Conservation (phyloP, 2,329 filamentous ascomycete species). For the Fusarium palustre region DNA sequence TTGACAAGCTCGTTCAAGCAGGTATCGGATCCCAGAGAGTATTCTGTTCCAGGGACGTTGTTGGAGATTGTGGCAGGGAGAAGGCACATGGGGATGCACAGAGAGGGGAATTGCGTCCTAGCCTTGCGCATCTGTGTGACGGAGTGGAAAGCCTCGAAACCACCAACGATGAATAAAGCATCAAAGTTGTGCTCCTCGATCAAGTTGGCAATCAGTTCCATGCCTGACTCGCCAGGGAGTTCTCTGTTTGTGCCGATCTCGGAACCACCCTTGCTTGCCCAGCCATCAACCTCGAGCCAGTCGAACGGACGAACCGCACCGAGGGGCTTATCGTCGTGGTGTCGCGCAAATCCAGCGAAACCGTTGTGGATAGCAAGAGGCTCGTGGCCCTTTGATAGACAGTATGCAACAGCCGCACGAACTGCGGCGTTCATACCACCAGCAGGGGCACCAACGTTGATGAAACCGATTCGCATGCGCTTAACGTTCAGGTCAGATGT, state of each 20-base stretch:
- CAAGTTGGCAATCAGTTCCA: slow-evolving; percentile 83
- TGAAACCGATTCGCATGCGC: slow-evolving; percentile 93
- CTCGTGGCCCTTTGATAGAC: slow-evolving; percentile 89
- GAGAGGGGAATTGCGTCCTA: slow-evolving; percentile 79
- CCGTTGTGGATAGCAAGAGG: slow-evolving; percentile 95
- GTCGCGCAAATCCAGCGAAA: slow-evolving; percentile 91
- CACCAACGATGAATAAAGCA: slow-evolving; percentile 90
- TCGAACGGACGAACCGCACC: slow-evolving; percentile 86
- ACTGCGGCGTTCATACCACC: slow-evolving; percentile 99
- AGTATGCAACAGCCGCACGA: slow-evolving; percentile 92
- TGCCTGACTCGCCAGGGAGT: slow-evolving; percentile 85
- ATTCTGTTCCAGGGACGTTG: slow-evolving; percentile 97
- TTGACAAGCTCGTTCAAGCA: slow-evolving; percentile 94
- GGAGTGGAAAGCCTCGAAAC: slow-evolving; percentile 96
- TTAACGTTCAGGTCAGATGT: slow-evolving; percentile 54
- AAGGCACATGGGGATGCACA: slow-evolving; percentile 92
- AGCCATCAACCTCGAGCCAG: slow-evolving; percentile 94
- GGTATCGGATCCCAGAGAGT: slow-evolving; percentile 95
- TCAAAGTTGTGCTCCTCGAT: slow-evolving; percentile 91
- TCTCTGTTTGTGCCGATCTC: slow-evolving; percentile 98
- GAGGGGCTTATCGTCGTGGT: slow-evolving; percentile 84
- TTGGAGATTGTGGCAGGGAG: slow-evolving; percentile 98
- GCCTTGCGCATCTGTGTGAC: slow-evolving; percentile 88
- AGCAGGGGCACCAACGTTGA: slow-evolving; percentile 95
- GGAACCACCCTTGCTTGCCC: slow-evolving; percentile 96